These are phyloP conservation scores for Ampelocalamus luodianensis DNA, from an alignment of 176 grass and related monocot genomes.

Conservation along the genomic window DNA sequence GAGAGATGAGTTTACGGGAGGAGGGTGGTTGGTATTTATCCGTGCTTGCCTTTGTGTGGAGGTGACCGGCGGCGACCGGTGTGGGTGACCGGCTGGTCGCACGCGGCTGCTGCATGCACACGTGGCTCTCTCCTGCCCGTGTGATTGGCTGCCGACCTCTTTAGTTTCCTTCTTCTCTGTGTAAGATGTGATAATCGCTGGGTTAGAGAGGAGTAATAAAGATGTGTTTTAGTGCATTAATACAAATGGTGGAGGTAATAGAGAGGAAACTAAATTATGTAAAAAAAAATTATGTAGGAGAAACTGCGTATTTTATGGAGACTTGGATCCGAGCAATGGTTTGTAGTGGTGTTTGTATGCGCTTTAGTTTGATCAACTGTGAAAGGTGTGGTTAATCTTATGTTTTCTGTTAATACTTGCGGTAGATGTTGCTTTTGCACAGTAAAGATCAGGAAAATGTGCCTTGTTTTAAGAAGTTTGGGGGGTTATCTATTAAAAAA, in stretches of 20 bases:
- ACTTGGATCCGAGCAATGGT: neutral
- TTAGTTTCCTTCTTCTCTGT: neutral
- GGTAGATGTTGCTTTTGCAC: neutral
- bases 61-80: slow-evolving; percentile 55
- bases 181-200: neutral
- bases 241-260: neutral
- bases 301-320: neutral
- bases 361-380: neutral
- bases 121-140: slow-evolving; percentile 44
- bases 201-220: neutral
- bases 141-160: slow-evolving; percentile 47
- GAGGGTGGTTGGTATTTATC: slow-evolving; percentile 53
- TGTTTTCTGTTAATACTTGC: neutral
- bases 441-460: neutral
- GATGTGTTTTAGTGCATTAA: neutral
- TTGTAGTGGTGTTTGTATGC: neutral
- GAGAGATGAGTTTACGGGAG: slow-evolving; percentile 6
- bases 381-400: neutral
- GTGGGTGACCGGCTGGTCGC: slow-evolving; percentile 36
- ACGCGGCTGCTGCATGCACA: slow-evolving; percentile 40
- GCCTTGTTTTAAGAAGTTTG: neutral
- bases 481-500: neutral
- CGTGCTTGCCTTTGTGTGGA: slow-evolving; percentile 28
- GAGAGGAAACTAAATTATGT: neutral
- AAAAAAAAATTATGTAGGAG: neutral